These are phyloP conservation scores for Paspalum vaginatum DNA, from an alignment of 176 grass and related monocot genomes.

Conservation along the genomic window DNA sequence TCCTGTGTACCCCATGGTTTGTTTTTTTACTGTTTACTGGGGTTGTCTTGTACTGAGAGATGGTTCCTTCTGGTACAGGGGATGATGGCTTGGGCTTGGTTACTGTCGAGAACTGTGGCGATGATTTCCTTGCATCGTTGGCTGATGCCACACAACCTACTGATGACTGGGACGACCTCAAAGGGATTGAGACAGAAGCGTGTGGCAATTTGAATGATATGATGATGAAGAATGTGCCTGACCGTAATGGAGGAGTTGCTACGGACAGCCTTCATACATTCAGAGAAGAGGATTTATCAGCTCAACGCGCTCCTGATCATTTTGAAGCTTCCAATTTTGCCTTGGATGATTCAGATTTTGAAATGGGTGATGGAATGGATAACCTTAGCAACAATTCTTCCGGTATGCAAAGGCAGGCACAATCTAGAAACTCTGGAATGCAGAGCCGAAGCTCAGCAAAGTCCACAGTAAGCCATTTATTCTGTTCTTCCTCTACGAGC, in stretches of 20 bases:
- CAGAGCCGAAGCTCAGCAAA: conserved; percentile 39
- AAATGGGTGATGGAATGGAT: conserved; percentile 39
- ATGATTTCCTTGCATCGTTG: conserved; percentile 73
- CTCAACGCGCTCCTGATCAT: background rate
- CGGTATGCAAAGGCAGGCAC: conserved; percentile 29
- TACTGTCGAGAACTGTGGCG: conserved; percentile 71
- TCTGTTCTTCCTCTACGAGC: background rate
- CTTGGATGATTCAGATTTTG: conserved; percentile 60
- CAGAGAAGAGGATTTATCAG: conserved; percentile 1
- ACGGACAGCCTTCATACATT: background rate
- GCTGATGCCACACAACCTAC: conserved; percentile 57
- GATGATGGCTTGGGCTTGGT: conserved; percentile 64
- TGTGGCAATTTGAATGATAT: conserved; percentile 77
- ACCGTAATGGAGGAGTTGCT: conserved; percentile 36
- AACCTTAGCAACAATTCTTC: background rate
- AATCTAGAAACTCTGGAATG: conserved; percentile 25
- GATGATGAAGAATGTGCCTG: conserved; percentile 42
- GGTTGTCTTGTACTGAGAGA: background rate
- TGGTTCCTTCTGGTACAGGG: conserved; percentile 43
- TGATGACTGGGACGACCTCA: conserved; percentile 87
- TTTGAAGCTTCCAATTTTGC: background rate
- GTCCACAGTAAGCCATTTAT: conserved; percentile 47
- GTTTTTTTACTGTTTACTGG: background rate
- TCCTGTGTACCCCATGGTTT: background rate
- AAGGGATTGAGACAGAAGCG: conserved; percentile 82